These are phyloP conservation scores for Paramyrothecium sp. DNA, from an alignment of 2,329 filamentous ascomycete species.

Conservation along the genomic window DNA sequence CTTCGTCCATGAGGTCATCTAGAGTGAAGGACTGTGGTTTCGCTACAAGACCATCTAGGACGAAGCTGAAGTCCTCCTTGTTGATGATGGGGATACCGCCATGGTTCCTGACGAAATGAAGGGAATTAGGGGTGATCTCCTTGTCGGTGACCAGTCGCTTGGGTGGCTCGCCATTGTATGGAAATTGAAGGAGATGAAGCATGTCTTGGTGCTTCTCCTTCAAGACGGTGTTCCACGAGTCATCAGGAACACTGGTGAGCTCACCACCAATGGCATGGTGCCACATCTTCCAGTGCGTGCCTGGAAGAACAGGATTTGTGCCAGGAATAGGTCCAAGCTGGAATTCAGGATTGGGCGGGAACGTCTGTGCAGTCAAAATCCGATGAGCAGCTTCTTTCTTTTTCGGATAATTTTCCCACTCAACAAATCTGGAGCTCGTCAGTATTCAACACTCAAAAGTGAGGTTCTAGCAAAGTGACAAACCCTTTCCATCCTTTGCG, in stretches of 20 bases:
- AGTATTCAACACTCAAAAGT: neutral
- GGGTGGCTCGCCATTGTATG: conserved; percentile 63
- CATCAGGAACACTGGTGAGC: conserved; percentile 48
- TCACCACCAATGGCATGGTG: conserved; percentile 45
- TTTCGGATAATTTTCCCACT: conserved; percentile 69
- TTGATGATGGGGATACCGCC: conserved; percentile 69
- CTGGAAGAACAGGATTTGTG: conserved; percentile 57
- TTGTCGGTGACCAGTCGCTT: conserved; percentile 53
- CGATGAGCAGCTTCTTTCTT: conserved; percentile 61
- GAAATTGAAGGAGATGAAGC: conserved; percentile 61
- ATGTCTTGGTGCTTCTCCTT: conserved; percentile 59
- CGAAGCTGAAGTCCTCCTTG: conserved; percentile 48
- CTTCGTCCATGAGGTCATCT: conserved; percentile 59
- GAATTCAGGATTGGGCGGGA: conserved; percentile 47
- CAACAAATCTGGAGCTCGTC: conserved; percentile 50
- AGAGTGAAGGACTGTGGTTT: conserved; percentile 56
- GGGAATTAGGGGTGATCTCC: conserved; percentile 57
- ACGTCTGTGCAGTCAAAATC: conserved; percentile 32
- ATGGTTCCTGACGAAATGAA: conserved; percentile 69
- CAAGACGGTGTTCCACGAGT: conserved; percentile 55
- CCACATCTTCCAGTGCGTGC: conserved; percentile 57
- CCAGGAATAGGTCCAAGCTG: conserved; percentile 53
- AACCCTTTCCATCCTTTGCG: conserved; percentile 32
- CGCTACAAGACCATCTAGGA: conserved; percentile 60
- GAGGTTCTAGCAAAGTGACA: conserved; percentile 2